Evolutionary conservation across 192 early-diverging fungal genomes (phyloP).

Genomic region (Diversispora eburnea): DNA sequence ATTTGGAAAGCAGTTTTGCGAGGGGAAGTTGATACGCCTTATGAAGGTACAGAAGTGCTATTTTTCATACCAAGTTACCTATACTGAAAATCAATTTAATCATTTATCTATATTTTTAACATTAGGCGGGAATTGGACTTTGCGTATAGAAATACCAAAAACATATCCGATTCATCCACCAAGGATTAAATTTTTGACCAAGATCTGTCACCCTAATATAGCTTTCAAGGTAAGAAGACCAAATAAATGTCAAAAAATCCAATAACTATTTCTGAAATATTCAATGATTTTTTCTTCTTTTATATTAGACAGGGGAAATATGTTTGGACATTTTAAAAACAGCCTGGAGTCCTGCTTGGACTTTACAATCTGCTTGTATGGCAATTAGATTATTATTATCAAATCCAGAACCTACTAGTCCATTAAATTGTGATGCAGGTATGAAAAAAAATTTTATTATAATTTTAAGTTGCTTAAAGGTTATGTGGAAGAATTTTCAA

Average conservation of each 20-base stretch:
- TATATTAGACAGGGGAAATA: conserved; percentile 84
- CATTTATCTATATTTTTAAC: not conserved
- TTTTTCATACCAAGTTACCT: not conserved
- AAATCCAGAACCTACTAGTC: conserved; percentile 84
- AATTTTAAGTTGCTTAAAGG: not conserved
- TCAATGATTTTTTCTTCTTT: not conserved
- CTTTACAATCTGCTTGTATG: conserved; percentile 76
- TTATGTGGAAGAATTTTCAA: not conserved
- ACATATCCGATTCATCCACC: conserved; percentile 81
- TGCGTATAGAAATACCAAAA: conserved; percentile 66
- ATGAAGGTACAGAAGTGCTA: conserved; percentile 51
- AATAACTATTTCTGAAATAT: not conserved
- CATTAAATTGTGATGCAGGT: conserved; percentile 89
- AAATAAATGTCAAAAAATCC: not conserved
- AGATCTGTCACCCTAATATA: conserved; percentile 90
- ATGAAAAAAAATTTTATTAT: not conserved
- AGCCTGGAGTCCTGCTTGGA: conserved; percentile 96
- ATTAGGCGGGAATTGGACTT: conserved; percentile 62
- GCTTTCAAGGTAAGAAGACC: conserved; percentile 72
- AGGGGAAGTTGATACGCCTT: conserved; percentile 63
- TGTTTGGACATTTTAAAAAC: conserved; percentile 93
- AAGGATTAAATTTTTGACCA: conserved; percentile 66
- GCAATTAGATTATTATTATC: conserved; percentile 83
- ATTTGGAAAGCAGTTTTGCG: conserved; percentile 66
- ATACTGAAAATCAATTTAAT: not conserved